These are phyloP conservation scores for Xerocomus amazonicus DNA, from an alignment of 1,284 basidiomycete genomes.

Conservation along the genomic window DNA sequence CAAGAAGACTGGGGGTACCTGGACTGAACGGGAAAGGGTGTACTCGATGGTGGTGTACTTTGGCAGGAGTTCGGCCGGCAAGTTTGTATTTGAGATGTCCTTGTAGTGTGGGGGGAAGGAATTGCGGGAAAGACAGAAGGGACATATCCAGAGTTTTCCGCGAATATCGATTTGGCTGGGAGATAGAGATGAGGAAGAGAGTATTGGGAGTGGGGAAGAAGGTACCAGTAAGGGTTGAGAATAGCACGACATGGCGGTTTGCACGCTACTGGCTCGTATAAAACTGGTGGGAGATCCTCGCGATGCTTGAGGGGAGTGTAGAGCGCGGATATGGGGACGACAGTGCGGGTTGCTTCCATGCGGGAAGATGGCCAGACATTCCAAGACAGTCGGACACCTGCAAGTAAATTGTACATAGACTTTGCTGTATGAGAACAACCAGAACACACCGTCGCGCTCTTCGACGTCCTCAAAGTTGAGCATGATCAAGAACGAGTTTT, in stretches of 20 bases:
- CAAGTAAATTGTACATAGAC: not conserved
- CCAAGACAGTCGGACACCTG: conserved; percentile 92
- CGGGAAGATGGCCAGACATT: conserved; percentile 98
- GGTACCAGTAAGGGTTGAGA: conserved; percentile 94
- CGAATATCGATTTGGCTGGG: conserved; percentile 95
- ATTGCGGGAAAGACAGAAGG: conserved; percentile 96
- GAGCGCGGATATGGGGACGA: conserved; percentile 96
- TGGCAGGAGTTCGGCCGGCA: conserved; percentile 92
- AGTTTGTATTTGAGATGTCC: conserved; percentile 96
- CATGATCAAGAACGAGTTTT: conserved; percentile 21
- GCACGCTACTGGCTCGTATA: conserved; percentile 98
- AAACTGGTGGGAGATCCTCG: conserved; percentile 92
- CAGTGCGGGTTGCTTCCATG: conserved; percentile 96
- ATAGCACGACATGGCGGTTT: conserved; percentile 97
- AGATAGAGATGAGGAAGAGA: conserved; percentile 3
- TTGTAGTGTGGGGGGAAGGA: conserved; percentile 99
- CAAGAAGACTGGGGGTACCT: conserved; percentile 93
- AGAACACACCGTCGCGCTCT: conserved; percentile 54
- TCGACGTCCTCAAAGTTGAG: conserved; percentile 60
- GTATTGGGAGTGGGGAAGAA: conserved; percentile 6
- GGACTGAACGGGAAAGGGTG: conserved; percentile 87
- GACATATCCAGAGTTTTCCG: conserved; percentile 99
- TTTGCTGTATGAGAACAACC: not conserved
- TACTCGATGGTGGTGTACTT: conserved; percentile 99
- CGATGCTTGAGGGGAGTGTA: conserved; percentile 96